These are phyloP conservation scores for Vitis rupestris DNA, from an alignment of 164 flowering plant species.

Conservation along the genomic window DNA sequence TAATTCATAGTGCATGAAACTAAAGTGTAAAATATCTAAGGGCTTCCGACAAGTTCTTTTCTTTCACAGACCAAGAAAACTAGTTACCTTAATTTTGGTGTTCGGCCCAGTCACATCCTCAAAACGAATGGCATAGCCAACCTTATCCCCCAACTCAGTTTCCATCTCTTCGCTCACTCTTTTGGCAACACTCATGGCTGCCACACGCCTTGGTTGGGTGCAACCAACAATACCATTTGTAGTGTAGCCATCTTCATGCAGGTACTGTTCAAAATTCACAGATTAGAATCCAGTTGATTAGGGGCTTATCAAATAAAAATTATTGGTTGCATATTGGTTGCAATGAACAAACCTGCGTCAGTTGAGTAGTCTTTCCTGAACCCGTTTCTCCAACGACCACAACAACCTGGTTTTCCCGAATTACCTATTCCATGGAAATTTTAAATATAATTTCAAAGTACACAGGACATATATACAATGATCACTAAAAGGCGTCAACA, in stretches of 20 bases:
- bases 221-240: constrained; percentile 79
- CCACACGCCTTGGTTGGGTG: constrained; percentile 99
- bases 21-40: neutral
- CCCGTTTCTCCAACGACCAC: constrained; percentile 99
- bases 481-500: too few species aligned
- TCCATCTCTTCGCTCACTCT: constrained; percentile 99
- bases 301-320: neutral
- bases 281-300: constrained; percentile 3
- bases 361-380: constrained; percentile 96
- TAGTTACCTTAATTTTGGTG: constrained; percentile 78
- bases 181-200: constrained; percentile 99
- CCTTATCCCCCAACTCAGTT: constrained; percentile 83
- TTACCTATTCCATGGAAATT: constrained; percentile 41
- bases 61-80: neutral
- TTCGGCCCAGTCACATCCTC: constrained; percentile 94
- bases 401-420: constrained; percentile 93
- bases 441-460: neutral
- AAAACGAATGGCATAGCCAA: constrained; percentile 96
- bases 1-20: too few species aligned
- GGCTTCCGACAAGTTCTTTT: neutral
- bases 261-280: constrained; percentile 54
- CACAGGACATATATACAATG: too few species aligned
- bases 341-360: constrained; percentile 66
- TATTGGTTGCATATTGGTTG: neutral
- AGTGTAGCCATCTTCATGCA: constrained; percentile 91